Evolutionary conservation across 805 yeast species (phyloP).

Genomic region (Pichia exigua): DNA sequence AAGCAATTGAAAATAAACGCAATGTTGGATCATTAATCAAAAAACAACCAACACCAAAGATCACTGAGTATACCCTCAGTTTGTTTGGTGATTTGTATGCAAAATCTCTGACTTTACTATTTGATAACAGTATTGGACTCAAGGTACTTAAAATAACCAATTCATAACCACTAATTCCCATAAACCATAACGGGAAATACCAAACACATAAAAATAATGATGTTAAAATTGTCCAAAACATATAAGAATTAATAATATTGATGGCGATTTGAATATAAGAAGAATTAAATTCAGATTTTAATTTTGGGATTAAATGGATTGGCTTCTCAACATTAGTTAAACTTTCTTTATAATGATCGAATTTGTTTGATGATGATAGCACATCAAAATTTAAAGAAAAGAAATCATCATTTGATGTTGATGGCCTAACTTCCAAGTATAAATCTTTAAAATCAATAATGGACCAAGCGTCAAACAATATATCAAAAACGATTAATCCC

Average conservation of each 20-base stretch:
- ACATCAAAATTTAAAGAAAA: conserved; percentile 21
- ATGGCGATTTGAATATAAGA: conserved; percentile 32
- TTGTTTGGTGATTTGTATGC: conserved; percentile 42
- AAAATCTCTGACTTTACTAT: conserved; percentile 30
- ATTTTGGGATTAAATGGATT: conserved; percentile 15
- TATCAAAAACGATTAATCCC: conserved; percentile 76
- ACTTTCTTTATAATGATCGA: neutral
- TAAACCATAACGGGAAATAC: conserved; percentile 97
- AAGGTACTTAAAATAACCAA: conserved; percentile 51
- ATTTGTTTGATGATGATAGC: neutral
- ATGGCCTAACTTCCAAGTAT: conserved; percentile 37
- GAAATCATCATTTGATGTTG: conserved; percentile 16
- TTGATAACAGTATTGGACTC: conserved; percentile 37
- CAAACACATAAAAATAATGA: conserved; percentile 81
- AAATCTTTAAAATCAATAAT: conserved; percentile 59
- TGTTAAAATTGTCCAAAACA: conserved; percentile 81
- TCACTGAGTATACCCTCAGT: conserved; percentile 45
- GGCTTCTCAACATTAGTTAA: neutral
- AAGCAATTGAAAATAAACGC: conserved; percentile 56
- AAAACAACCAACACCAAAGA: conserved; percentile 72
- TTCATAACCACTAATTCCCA: conserved; percentile 97
- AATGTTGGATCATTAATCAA: conserved; percentile 57
- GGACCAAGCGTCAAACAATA: conserved; percentile 79
- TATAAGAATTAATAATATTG: conserved; percentile 55
- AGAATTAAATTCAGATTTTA: conserved; percentile 14